Evolutionary conservation across 192 early-diverging fungal species (phyloP), one percentile per base, ranked within the genome.

Genomic region (Irineochytrium annulatum): DNA sequence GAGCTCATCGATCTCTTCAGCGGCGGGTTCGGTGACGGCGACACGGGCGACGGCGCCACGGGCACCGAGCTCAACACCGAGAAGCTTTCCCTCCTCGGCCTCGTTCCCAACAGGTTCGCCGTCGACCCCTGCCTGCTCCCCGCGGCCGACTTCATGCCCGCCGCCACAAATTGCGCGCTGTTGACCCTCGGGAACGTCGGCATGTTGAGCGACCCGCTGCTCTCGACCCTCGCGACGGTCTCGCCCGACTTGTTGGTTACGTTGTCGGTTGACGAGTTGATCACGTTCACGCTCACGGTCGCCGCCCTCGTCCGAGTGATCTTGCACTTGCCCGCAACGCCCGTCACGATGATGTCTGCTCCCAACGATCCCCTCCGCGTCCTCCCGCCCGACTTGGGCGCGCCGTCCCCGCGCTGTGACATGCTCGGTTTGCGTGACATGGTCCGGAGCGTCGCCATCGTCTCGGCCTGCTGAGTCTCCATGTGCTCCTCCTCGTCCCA

Each of bases 401-500:
- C 26, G 8, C 46, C 46, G 6, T 24, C 46, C 5, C 22, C 11
- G 6, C 26, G 17, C 11, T 22, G 8, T 14, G 13, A 49, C 6
- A 24, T 22, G 5, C 13, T 24, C 13, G 46, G 46, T 6, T 8
- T 22, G 17, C 26, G 13, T 14, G 13, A 22, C 46, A 49, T 49
- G 13, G 17, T 8, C 24, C 46, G 46, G 8, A 49, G 8, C 13
- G 46, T 49, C 6, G 46, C 46, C 46, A 49, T 49, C 13, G 46
- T 49, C 24, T 49, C 46, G 46, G 46, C 46, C 13, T 49, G 46
- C 24, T 49, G 46, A 24, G 22, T 49, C 11, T 8, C 8, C 22
- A 22, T 24, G 46, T 49, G 46, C 17, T 49, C 46, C 22, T 8
- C 46, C 46, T 49, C 17, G 6, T 49, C 46, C 46, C 46, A 49